These are phyloP conservation scores for Calonectria leucothoes DNA, from an alignment of 2,329 filamentous ascomycete genomes.

Conservation along the genomic window DNA sequence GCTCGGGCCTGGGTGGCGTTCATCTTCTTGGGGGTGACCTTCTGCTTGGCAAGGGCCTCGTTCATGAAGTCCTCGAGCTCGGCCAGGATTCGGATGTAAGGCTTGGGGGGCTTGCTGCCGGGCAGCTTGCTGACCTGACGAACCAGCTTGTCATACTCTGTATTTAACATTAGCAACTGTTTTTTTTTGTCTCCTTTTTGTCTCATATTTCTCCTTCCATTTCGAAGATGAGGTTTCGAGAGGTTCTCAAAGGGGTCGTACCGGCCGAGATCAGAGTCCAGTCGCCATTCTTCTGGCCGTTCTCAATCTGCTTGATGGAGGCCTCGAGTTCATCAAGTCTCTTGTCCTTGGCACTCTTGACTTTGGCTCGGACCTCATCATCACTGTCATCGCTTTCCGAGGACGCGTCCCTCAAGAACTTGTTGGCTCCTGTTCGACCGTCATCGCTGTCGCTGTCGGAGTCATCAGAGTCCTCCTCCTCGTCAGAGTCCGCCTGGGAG, in stretches of 20 bases:
- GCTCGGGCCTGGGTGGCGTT: constrained; percentile 95
- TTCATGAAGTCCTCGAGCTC: constrained; percentile 96
- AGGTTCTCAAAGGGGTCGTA: constrained; percentile 51
- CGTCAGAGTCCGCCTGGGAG: constrained; percentile 59
- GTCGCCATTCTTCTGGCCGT: constrained; percentile 96
- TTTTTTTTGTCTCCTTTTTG: background rate
- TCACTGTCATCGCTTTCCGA: constrained; percentile 88
- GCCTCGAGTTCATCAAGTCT: constrained; percentile 92
- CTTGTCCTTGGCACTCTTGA: constrained; percentile 99
- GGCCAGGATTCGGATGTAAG: constrained; percentile 92
- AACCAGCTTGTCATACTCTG: constrained; percentile 96
- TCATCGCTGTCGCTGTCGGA: constrained; percentile 67
- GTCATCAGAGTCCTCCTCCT: constrained; percentile 64
- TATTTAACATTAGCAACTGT: constrained; percentile 28
- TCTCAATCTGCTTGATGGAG: constrained; percentile 92
- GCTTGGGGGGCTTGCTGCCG: constrained; percentile 84
- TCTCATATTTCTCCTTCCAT: background rate
- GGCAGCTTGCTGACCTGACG: constrained; percentile 84
- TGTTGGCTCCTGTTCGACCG: constrained; percentile 76
- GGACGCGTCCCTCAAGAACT: constrained; percentile 82
- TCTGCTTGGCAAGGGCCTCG: constrained; percentile 94
- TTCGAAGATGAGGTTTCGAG: background rate
- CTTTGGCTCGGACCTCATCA: constrained; percentile 84
- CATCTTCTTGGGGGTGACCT: constrained; percentile 95
- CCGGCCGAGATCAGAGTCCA: constrained; percentile 93